Evolutionary conservation across 345 rosid genomes (phyloP), one percentile per base, ranked within the genome.

Genomic region (Populus tremula): DNA sequence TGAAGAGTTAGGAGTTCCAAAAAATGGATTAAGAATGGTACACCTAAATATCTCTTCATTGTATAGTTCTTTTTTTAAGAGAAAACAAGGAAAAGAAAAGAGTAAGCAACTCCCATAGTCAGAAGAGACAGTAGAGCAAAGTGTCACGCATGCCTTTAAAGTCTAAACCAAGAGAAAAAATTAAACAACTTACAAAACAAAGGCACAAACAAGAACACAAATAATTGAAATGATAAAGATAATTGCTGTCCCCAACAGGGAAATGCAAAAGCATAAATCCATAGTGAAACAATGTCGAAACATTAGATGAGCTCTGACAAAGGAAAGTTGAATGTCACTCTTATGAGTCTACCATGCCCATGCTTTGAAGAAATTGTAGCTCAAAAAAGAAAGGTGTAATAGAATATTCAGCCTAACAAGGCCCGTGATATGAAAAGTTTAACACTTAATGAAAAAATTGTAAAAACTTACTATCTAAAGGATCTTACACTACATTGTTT

Each of bases 11-110:
- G 54, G 10, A 38, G 21, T 13, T 61, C 17, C 63, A 50, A 71
- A 38, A 50, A 23, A 59, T 73, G 43, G 66, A 69, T 18, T 59
- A 47, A 77, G 45, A 77, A 49, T 39, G 53, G 63, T 69, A 84
- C 63, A 39, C 70, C 45, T 39, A 65, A 59, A 33, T 17, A 53
- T 31, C 63, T 38, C 7, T 1, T 25, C 62, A 20, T 61, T 43
- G 14, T 59, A 59, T 10, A 82, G 67, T 38, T 21, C 71, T 47
- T 23, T 50, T 27, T 27, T 45, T 12, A 56, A 59, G 67, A 23
- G 31, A 49, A 72, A 27, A 2, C 2, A 41, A 41, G 47, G 29
- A 59, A 59, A 67, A 23, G 45, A 49, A 72, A 38, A 2, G 29
- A 11, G 31, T 21, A 71, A 53, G 45, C 9, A 33, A 65, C 31